Conservation (phyloP, 1,284 basidiomycete genomes). For the Ustilago vetiveriae region DNA sequence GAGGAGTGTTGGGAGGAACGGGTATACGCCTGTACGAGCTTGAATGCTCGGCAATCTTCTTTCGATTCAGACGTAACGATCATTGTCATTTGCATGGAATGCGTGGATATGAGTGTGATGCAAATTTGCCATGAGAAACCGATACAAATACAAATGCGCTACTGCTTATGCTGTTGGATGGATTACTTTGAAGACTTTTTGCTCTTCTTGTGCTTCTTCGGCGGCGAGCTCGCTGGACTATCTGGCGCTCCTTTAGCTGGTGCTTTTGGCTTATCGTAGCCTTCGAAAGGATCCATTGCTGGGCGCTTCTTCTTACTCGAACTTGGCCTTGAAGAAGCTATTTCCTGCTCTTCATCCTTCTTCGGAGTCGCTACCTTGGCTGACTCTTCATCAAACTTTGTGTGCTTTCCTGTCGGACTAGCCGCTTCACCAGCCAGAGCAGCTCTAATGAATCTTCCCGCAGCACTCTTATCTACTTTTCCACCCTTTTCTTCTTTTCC, state of each 20-base stretch:
- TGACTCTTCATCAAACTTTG: constrained; percentile 38
- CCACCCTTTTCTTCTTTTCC: constrained; percentile 6
- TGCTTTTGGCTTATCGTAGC: constrained; percentile 43
- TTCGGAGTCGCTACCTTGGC: constrained; percentile 3
- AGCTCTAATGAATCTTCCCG: constrained; percentile 46
- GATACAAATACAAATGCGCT: constrained; percentile 41
- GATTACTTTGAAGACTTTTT: constrained; percentile 26
- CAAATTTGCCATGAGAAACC: constrained; percentile 5
- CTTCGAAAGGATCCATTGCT: constrained; percentile 46
- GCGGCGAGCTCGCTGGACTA: constrained; percentile 11
- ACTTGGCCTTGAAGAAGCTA: not conserved
- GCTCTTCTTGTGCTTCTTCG: constrained; percentile 39
- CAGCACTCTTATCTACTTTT: constrained; percentile 43
- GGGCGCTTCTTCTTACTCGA: constrained; percentile 40
- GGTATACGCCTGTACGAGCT: constrained; percentile 24
- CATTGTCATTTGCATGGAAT: no score
- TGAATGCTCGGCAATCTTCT: no score
- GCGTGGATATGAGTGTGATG: constrained; percentile 3
- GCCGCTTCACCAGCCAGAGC: constrained; percentile 30
- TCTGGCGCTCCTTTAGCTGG: constrained; percentile 7
- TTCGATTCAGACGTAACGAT: no score
- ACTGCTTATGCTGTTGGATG: no score
- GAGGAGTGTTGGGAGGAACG: constrained; percentile 24
- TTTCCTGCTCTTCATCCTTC: not conserved
- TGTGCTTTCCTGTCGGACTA: constrained; percentile 23